phyloP scores from a whole-genome alignment of 345 rosid species.

The Geranium rotundifolium region DNA sequence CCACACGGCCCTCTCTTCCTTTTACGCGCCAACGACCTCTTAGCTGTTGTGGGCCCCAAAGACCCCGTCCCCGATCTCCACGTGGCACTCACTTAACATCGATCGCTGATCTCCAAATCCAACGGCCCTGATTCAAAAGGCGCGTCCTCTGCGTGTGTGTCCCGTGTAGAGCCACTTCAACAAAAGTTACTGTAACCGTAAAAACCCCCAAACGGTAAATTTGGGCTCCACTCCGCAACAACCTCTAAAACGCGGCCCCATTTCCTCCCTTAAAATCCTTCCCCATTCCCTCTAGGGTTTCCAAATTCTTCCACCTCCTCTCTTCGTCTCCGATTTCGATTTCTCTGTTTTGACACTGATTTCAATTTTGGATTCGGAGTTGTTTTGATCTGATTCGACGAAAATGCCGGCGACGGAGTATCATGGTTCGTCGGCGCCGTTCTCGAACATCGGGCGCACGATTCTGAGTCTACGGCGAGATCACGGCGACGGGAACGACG shows the following conservation, averaged over 20 bases:
- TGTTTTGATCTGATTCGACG: neutral
- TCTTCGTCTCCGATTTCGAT: neutral
- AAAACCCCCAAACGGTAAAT: neutral
- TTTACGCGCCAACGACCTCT: constrained; percentile 24
- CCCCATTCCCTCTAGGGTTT: constrained; percentile 17
- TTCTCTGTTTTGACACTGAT: neutral
- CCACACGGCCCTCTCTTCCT: neutral
- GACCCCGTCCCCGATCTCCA: neutral
- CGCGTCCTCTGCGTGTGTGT: constrained; percentile 16
- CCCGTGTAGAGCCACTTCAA: neutral
- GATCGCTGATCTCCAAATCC: neutral
- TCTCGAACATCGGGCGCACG: constrained; percentile 28
- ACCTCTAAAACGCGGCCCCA: constrained; percentile 24
- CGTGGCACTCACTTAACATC: constrained; percentile 4
- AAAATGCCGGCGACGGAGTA: constrained; percentile 56
- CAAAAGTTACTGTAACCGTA: neutral
- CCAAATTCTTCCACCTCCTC: neutral
- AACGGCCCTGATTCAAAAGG: neutral
- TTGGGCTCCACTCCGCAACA: neutral
- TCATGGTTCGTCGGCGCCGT: constrained; percentile 17
- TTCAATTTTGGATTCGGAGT: too few relatives aligned
- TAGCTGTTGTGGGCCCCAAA: constrained; percentile 1
- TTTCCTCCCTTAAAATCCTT: constrained; percentile 16
- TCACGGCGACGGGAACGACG: constrained; percentile 10
- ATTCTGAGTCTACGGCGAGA: constrained; percentile 41